Base-by-base conservation (phyloP, 164 flowering plant species). In the Kalanchoe fedtschenkoi region DNA sequence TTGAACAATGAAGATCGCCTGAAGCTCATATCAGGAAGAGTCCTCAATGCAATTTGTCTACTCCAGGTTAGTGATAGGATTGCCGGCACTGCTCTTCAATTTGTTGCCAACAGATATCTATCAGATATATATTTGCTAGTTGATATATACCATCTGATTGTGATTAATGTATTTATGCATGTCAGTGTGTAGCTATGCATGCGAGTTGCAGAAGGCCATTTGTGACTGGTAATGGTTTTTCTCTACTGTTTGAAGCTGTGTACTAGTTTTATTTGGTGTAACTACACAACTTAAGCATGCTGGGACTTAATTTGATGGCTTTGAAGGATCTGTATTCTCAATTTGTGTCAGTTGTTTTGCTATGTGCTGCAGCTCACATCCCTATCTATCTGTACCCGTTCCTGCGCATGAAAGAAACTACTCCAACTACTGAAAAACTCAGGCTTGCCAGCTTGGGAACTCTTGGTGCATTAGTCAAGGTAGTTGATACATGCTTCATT, bases 181-280 rank as follows among this genome's bases (percentile, higher is more conserved):
- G 32, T 51, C 32, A 51, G 56, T 24, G 56, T 51, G 26, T 51
- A 26, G 56, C 56, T 10, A 51, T 51, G 56, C 56, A 51, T 26
- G 11, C 56, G 56, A 29, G 30, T 1, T 51, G 24, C 3, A n/a
- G 56, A 17, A 51, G 6, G 26, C 5, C 2, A 7, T 51, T 51
- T 17, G 56, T 51, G 56, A 13, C 11, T 6, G 56, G 56, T 51
- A 26, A 51, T 13, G 28, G 28, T 10, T 46, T 47, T 16, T 47
- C 30, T 9, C 32, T 51, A 32, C 32, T 51, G 56, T 32, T 26
- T 51, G 32, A 51, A 51, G 32, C 14, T 51, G 24, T 37, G 11
- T 15, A n/a, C 11, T 5, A 37, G 39, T 37, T 37, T 37, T 9
- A 5, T 37, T 37, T 37, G 39, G 39, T 37, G 39, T 5, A 37